Evolutionary conservation across 257 asterid genomes (phyloP).

Genomic region (Scutellaria baicalensis): DNA sequence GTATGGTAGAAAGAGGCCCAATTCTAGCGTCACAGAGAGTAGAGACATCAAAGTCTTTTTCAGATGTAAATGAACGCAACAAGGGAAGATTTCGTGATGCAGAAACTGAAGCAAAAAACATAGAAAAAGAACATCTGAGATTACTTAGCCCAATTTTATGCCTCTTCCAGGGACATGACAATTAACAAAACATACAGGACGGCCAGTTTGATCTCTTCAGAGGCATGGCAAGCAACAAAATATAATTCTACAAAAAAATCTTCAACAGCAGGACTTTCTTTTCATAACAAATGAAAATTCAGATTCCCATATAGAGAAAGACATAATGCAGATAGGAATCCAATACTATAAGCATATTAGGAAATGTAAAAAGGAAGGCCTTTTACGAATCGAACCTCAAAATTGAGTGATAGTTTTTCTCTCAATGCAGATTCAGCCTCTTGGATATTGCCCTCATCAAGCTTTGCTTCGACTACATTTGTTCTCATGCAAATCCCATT

Average conservation of each 20-base stretch:
- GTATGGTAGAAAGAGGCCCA: too few species aligned
- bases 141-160: background rate
- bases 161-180: background rate
- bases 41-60: too few species aligned
- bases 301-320: background rate
- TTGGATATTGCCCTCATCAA: constrained; percentile 85
- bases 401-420: constrained; percentile 87
- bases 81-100: too few species aligned
- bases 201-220: background rate
- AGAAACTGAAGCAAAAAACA: background rate
- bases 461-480: constrained; percentile 74
- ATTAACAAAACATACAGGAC: background rate
- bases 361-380: background rate
- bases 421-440: constrained; percentile 97
- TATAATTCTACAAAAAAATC: background rate
- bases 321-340: background rate
- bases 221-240: background rate
- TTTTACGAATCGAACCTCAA: constrained; percentile 53
- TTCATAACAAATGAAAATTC: background rate
- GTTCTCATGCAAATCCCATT: constrained; percentile 82
- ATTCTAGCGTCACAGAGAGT: too few species aligned
- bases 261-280: background rate
- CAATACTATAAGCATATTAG: background rate
- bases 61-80: too few species aligned
- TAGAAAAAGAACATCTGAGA: background rate